These are phyloP conservation scores for Blastocystis sp. DNA, from an alignment of 352 stramenopile genomes.

Conservation along the genomic window DNA sequence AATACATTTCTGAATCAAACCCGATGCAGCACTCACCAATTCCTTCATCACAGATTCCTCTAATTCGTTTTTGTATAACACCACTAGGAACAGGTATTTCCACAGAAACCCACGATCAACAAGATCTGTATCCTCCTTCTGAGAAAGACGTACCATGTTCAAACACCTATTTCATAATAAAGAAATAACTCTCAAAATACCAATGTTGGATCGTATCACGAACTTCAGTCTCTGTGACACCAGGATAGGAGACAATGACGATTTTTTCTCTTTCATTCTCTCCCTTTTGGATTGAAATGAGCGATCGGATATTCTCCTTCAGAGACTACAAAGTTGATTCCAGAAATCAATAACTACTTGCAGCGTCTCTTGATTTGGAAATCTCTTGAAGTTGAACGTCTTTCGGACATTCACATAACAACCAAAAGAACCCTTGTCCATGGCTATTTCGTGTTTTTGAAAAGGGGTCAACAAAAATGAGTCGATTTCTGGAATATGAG, in stretches of 20 bases:
- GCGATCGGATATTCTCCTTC: not conserved
- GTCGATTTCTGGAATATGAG: not conserved
- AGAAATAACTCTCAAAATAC: not conserved
- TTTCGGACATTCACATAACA: constrained; percentile 51
- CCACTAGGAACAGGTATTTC: not conserved
- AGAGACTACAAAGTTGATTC: not conserved
- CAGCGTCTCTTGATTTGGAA: constrained; percentile 18
- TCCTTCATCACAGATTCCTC: not conserved
- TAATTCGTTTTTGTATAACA: constrained; percentile 17
- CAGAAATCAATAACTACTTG: not conserved
- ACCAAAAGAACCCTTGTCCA: constrained; percentile 31
- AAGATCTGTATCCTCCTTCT: not conserved
- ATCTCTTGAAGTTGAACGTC: constrained; percentile 51
- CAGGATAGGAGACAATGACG: constrained; percentile 41
- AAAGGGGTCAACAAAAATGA: not conserved
- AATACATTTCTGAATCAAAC: not conserved
- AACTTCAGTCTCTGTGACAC: constrained; percentile 32
- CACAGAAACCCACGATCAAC: constrained; percentile 32
- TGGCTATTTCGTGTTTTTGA: constrained; percentile 6
- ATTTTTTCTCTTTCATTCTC: not conserved
- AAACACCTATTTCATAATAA: constrained; percentile 24
- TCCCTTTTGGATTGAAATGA: not conserved
- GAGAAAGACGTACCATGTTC: constrained; percentile 56
- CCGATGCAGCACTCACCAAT: not conserved
- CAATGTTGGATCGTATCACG: constrained; percentile 1